These are phyloP conservation scores for Schizonepeta tenuifolia DNA, from an alignment of 257 asterid genomes.

Conservation along the genomic window DNA sequence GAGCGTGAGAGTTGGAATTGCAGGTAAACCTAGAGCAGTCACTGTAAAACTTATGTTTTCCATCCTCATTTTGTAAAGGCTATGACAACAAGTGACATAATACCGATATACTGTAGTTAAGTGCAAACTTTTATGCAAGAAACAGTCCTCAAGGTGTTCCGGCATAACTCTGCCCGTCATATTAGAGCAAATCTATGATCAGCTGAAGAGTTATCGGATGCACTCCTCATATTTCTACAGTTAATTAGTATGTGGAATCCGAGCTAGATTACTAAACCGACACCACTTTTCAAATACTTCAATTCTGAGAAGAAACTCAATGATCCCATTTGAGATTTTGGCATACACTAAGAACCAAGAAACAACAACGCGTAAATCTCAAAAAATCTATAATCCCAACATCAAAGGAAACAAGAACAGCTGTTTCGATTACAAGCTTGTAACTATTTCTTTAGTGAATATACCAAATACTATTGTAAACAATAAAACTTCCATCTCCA, in stretches of 20 bases:
- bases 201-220: not conserved
- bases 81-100: not conserved
- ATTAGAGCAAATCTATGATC: not conserved
- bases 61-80: not conserved
- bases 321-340: not conserved
- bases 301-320: not conserved
- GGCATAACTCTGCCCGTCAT: not conserved
- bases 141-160: not conserved
- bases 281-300: not conserved
- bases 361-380: not conserved
- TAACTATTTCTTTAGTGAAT: too few species aligned
- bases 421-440: not conserved
- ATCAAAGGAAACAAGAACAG: not conserved
- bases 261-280: not conserved
- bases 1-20: not conserved
- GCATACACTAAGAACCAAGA: not conserved
- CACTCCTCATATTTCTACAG: not conserved
- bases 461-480: too few species aligned
- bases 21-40: not conserved
- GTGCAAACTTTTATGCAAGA: not conserved
- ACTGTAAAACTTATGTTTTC: not conserved
- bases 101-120: not conserved
- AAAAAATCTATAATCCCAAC: not conserved
- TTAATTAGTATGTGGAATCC: not conserved
- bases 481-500: too few species aligned